These are phyloP conservation scores for Hypoxylon perforatum DNA, from an alignment of 495 filamentous ascomycete genomes.

Conservation along the genomic window DNA sequence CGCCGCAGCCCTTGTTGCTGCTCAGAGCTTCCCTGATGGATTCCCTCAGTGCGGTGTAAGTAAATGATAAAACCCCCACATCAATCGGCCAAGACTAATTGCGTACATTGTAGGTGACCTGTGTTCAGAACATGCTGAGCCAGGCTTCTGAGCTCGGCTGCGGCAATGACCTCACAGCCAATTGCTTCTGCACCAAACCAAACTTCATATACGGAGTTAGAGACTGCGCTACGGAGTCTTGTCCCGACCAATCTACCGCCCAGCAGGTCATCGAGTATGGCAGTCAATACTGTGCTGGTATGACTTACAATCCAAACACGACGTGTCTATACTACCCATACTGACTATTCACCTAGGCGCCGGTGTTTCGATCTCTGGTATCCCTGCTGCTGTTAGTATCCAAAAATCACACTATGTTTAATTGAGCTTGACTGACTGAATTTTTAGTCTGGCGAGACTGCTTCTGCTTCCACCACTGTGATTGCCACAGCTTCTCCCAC, in stretches of 20 bases:
- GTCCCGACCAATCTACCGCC: conserved; percentile 54
- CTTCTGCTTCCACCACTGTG: conserved; percentile 34
- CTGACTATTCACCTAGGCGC: conserved; percentile 30
- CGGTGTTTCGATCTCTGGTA: conserved; percentile 40
- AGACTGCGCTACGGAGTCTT: conserved; percentile 79
- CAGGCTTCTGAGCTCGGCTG: conserved; percentile 73
- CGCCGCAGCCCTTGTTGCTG: conserved; percentile 45
- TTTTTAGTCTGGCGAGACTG: conserved; percentile 22
- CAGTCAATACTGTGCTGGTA: conserved; percentile 48
- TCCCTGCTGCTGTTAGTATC: conserved; percentile 37
- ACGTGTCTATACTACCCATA: neutral
- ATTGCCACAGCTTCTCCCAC: conserved; percentile 35
- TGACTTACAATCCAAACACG: neutral
- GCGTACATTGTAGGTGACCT: conserved; percentile 66
- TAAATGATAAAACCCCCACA: conserved; percentile 5
- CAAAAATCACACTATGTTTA: neutral
- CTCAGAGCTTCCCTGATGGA: conserved; percentile 43
- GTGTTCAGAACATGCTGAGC: conserved; percentile 76
- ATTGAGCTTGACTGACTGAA: conserved; percentile 5
- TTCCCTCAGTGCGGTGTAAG: conserved; percentile 57
- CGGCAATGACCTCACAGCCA: conserved; percentile 56
- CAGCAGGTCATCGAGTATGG: conserved; percentile 49
- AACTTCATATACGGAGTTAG: conserved; percentile 81
- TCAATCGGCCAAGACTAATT: conserved; percentile 16
- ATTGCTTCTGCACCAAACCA: conserved; percentile 75